These are phyloP conservation scores for Ruellia speciosa DNA, from an alignment of 305 asterid species.

Conservation along the genomic window DNA sequence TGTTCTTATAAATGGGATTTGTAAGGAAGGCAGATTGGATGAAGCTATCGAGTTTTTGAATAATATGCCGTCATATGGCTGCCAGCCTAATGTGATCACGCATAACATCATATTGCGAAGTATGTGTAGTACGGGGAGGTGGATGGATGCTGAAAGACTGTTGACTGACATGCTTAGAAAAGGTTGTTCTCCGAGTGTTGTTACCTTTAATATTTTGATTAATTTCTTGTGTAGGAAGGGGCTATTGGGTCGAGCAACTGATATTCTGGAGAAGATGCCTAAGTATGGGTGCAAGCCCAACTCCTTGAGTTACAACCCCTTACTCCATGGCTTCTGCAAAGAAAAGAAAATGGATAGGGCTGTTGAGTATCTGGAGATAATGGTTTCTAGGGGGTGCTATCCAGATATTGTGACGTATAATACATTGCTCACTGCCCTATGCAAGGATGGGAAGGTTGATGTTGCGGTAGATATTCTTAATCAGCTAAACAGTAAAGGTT, in stretches of 20 bases:
- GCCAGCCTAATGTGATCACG: slow-evolving; percentile 77
- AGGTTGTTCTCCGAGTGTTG: slow-evolving; percentile 83
- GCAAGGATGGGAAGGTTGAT: slow-evolving; percentile 83
- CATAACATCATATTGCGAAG: slow-evolving; percentile 74
- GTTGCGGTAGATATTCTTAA: slow-evolving; percentile 68
- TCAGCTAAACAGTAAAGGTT: slow-evolving; percentile 50
- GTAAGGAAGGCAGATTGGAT: slow-evolving; percentile 80
- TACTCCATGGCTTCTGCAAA: slow-evolving; percentile 77
- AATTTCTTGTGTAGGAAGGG: slow-evolving; percentile 73
- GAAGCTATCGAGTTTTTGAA: slow-evolving; percentile 68
- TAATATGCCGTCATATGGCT: slow-evolving; percentile 58
- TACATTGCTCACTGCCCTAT: slow-evolving; percentile 71
- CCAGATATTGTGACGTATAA: slow-evolving; percentile 94
- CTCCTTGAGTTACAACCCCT: slow-evolving; percentile 74
- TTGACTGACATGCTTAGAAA: slow-evolving; percentile 68
- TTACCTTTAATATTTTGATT: slow-evolving; percentile 76
- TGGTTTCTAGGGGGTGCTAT: slow-evolving; percentile 75
- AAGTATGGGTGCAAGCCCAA: slow-evolving; percentile 69
- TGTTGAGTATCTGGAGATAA: slow-evolving; percentile 70
- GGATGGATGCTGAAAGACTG: slow-evolving; percentile 91
- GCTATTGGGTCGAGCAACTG: slow-evolving; percentile 59
- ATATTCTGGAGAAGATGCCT: slow-evolving; percentile 72
- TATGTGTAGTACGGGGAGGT: slow-evolving; percentile 74
- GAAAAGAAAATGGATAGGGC: slow-evolving; percentile 86
- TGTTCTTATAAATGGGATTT: slow-evolving; percentile 73